Evolutionary conservation across 1,284 basidiomycete species (phyloP), one percentile per base, ranked within the genome.

Genomic region (Puccinia coronata): DNA sequence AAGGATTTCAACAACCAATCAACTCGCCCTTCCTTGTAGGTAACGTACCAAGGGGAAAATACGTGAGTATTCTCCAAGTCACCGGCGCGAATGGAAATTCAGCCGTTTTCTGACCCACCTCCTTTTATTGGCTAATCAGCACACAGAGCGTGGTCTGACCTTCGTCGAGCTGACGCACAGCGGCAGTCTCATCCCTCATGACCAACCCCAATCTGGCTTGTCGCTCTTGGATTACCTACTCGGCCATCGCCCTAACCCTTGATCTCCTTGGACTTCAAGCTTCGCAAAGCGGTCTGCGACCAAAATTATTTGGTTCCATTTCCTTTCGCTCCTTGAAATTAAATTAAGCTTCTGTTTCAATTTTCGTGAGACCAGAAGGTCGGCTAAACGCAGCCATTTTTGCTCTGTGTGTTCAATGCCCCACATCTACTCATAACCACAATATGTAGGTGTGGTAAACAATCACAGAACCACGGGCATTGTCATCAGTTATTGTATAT

Each of bases 161-260:
- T 67, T 82, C 23, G 76, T 72, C 23, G 25, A 75, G 20, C 65
- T 79, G 12, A 28, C 36, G 20, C 12, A 57, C n/a, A 41, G n/a
- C 34, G 84, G 84, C 8, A 84, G 84, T 80, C 83, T 85, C 83
- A 83, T 85, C 6, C 85, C 85, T 0, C 83, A 85, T 53, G 85
- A 85, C 80, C 80, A 84, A 34, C 84, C 84, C 1, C 47, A 77
- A 28, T 80, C 82, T 0, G 83, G 84, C 4, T 86, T 80, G 83
- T 77, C 84, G 36, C 77, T 84, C 51, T 81, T 84, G 14, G 81
- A 86, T 65, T 86, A 83, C 82, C 74, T 86, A 12, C 80, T 86
- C 0, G 85, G 85, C 12, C 34, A 41, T 39, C 61, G 61, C 18
- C 36, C 61, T 6, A 39, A 34, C 18, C 61, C 20, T 63, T 63